Evolutionary conservation across 495 filamentous ascomycete genomes (phyloP).

Genomic region (Lepidopterella palustris): DNA sequence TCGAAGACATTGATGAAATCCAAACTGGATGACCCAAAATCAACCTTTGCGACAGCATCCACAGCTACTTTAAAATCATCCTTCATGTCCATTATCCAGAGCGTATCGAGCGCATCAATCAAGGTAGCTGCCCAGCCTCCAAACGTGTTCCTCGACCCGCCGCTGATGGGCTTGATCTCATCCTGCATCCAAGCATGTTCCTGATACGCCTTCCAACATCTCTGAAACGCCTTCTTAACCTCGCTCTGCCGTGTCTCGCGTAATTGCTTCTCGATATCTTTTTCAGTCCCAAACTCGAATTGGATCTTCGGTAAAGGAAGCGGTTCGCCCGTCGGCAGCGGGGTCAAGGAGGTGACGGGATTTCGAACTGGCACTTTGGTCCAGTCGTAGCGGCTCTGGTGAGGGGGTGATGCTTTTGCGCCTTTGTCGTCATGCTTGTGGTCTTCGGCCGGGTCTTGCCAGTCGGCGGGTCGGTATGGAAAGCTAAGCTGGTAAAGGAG

Average conservation of each 20-base stretch:
- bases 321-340: slow-evolving; percentile 21
- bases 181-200: slow-evolving; percentile 37
- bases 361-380: slow-evolving; percentile 15
- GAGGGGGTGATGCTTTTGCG: background rate
- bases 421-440: background rate
- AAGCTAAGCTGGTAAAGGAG: slow-evolving; percentile 18
- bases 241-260: slow-evolving; percentile 25
- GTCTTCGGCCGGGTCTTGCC: background rate
- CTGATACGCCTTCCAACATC: slow-evolving; percentile 35
- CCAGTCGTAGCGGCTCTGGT: slow-evolving; percentile 14
- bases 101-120: slow-evolving; percentile 57
- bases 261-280: slow-evolving; percentile 14
- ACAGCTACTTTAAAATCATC: slow-evolving; percentile 56
- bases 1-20: slow-evolving; percentile 39
- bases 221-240: slow-evolving; percentile 33
- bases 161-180: slow-evolving; percentile 36
- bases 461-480: slow-evolving; percentile 11
- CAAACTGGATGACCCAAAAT: slow-evolving; percentile 42
- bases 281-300: slow-evolving; percentile 28
- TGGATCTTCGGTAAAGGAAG: slow-evolving; percentile 27
- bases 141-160: slow-evolving; percentile 44
- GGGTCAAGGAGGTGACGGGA: slow-evolving; percentile 17
- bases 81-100: slow-evolving; percentile 58
- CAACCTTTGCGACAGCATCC: slow-evolving; percentile 46
- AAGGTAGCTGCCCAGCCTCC: slow-evolving; percentile 57